Percentiles rank a stretch among this genome's conserved stretches.
Evolutionary conservation across 2,329 filamentous ascomycete species (phyloP).

Genomic region (Fusarium sp.): DNA sequence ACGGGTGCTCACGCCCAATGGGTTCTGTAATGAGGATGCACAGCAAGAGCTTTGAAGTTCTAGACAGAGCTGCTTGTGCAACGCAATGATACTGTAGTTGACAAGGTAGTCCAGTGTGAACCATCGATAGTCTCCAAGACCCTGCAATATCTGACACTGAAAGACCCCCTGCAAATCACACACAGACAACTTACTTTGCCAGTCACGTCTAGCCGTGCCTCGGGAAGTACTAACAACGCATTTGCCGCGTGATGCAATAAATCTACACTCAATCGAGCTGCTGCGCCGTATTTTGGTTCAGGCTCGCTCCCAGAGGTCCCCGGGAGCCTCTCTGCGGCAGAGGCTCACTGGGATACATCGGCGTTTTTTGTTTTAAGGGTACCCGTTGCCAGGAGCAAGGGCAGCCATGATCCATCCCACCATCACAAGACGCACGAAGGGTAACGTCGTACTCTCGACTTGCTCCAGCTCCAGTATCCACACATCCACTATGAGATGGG

Average conservation of each 20-base stretch:
- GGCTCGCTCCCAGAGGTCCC: slow-evolving; percentile 11
- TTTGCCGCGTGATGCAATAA: slow-evolving; percentile 36
- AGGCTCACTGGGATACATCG: slow-evolving; percentile 10
- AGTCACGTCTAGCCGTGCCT: slow-evolving; percentile 26
- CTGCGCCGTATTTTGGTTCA: slow-evolving; percentile 23
- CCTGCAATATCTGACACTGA: slow-evolving; percentile 38
- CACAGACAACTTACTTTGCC: slow-evolving; percentile 4
- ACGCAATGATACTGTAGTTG: slow-evolving; percentile 1
- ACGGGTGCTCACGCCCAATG: slow-evolving; percentile 20
- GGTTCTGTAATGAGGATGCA: slow-evolving; percentile 15
- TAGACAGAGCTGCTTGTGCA: slow-evolving; percentile 4
- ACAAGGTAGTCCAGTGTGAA: slow-evolving; percentile 2
- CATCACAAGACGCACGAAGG: slow-evolving; percentile 44
- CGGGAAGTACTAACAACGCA: slow-evolving; percentile 33
- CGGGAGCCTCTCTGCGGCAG: slow-evolving; percentile 11
- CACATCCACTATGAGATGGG: slow-evolving; percentile 15
- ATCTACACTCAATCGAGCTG: slow-evolving; percentile 8
- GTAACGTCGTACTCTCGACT: slow-evolving; percentile 35
- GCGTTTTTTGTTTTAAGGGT: slow-evolving; percentile 15
- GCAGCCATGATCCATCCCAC: slow-evolving; percentile 34
- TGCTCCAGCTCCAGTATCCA: slow-evolving; percentile 29
- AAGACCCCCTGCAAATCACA: slow-evolving; percentile 17
- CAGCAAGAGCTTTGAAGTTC: slow-evolving; percentile 13
- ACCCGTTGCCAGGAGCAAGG: neutral
- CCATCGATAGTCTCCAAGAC: slow-evolving; percentile 24